Base-by-base conservation (phyloP, 495 filamentous ascomycete species). In the Hypomontagnella submonticulosa region DNA sequence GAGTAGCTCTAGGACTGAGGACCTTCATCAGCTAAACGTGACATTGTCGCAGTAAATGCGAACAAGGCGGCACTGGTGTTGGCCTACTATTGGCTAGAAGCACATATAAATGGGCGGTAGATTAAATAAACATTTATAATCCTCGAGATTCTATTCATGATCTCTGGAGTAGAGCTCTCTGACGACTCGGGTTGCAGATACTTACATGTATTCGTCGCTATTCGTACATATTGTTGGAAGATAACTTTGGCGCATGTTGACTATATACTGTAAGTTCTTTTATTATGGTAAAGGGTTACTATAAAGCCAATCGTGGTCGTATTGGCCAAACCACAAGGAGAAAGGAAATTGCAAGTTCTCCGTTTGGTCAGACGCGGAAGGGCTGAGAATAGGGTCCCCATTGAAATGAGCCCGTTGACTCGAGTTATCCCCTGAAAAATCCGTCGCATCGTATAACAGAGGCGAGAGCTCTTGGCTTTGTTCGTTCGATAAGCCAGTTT, bases 251-350 rank as follows among this genome's bases (percentile, higher is more conserved):
- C 23, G 23, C 27, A 16, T 33, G 15, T 30, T 52, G 4, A 11
- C 6, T 40, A 12, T 40, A 23, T n/a, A n/a, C n/a, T n/a, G n/a
- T 12, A 41, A 8, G 12, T 30, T 37, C 16, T 48, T 27, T 5
- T 23, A 32, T 50, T n/a, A 44, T 13, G 42, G 10, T 8, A 20
- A 43, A 6, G 23, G 23, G 19, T 33, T 32, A 19, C 37, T 46
- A 16, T 47, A 19, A 11, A 40, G 48, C 63, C 63, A 66, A 49
- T 61, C 40, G n/a, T 60, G 48, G 20, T 66, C 57, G 23, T 61
- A 52, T 41, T 37, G 40, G 2, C 55, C 56, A 36, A 60, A 61
- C 63, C 56, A 61, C 11, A 52, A 52, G 34, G 58, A 66, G 19
- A 66, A 57, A 0, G 63, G 63, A 36, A 61, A 61, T 12, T 54